Evolutionary conservation across 257 asterid species (phyloP), one percentile per base, ranked within the genome.

Genomic region (Galeopsis tetrahit): DNA sequence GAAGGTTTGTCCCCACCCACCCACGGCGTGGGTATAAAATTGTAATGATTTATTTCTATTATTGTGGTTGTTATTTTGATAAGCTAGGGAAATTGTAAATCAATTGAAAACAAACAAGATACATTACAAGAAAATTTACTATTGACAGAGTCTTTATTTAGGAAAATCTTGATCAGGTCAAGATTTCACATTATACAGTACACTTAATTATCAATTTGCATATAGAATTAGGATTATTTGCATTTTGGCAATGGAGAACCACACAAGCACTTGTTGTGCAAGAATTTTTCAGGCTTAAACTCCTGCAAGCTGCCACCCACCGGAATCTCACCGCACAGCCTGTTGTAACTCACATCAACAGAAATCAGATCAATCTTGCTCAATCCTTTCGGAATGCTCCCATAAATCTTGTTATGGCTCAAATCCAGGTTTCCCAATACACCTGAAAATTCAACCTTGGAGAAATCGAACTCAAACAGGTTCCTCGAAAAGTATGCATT

Each of bases 181-280:
- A 6, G 10, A 10, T 21, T 21, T 21, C 28, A 21, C 0, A 21
- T 1, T 21, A 21, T 21, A 21, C n/a, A 39, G 7, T 39, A 39
- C 6, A 40, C 44, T 40, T 40, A 40, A 40, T 10, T 40, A 40
- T 10, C 7, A 40, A 40, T 6, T 40, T 40, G 44, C 6, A 6
- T 40, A 40, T 40, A 6, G 6, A 10, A 40, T 10, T 40, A 5
- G 7, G 28, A 40, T 40, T 1, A 0, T 42, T 42, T 7, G 35
- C 44, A 60, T 0, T 34, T 2, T 2, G 66, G 66, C 66, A 60
- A 60, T 5, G 44, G 66, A 10, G 6, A 10, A 3, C 66, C 66
- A 60, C 66, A 60, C 32, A 61, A 61, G 10, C 66, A 61, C 44
- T 7, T 60, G 11, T 61, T 61, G 6, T 61, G 66, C n/a, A 61